Base-by-base conservation (phyloP, 371 early-diverging fungal genomes). In the Mucor circinelloides region DNA sequence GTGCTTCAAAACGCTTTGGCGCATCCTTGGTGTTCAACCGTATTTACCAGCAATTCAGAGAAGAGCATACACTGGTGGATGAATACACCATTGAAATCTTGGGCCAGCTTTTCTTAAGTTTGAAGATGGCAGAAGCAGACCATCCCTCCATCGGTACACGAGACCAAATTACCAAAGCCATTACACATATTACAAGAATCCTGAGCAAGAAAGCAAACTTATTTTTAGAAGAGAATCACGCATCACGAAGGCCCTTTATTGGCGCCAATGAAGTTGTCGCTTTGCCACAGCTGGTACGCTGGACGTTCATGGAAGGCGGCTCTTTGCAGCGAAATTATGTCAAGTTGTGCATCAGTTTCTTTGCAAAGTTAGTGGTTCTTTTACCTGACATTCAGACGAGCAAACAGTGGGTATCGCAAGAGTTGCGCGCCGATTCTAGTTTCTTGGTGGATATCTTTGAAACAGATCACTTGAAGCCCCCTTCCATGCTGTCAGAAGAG, bases 11-110 rank as follows among this genome's bases (percentile, higher is more conserved):
- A 42, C 83, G 94, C 6, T 78, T 91, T 13, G 93, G 93, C 0
- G 90, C 93, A 0, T 69, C 93, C 1, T 63, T 93, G 17, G 85
- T 89, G 8, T 86, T 94, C 63, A 92, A 91, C 64, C 72, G 87
- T 3, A 89, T 94, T 6, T 91, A 93, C 67, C 81, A 86, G 13
- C 68, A 85, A 2, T 89, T 89, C 63, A 81, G 91, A 19, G 91
- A 91, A 72, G 89, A 91, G 66, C 70, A 70, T 0, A 19, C 78
- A 0, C 64, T 93, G 7, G 85, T 92, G 4, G 81, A 89, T 38
- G 83, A 84, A 23, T 93, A 86, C 63, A 79, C 90, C 0, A 70
- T 94, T 63, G 93, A 93, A 64, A 71, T 92, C 0, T 67, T 93
- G 1, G 90, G 90, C 62, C 77, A 90, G 75, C 70, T 92, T n/a